phyloP scores from a whole-genome alignment of 805 yeast genomes.

The Schizosaccharomyces octosporus region DNA sequence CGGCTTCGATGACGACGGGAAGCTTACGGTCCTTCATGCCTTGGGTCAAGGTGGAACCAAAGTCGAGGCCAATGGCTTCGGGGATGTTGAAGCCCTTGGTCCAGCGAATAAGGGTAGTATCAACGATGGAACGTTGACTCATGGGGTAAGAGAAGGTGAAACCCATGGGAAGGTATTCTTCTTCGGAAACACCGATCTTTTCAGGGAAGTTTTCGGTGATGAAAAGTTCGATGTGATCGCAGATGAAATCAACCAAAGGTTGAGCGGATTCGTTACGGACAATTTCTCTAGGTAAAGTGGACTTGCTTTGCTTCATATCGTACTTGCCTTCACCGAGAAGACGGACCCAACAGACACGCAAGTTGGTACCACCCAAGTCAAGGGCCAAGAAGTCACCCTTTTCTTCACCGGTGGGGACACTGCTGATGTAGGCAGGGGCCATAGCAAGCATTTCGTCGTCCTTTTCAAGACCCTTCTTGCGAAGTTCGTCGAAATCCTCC shows the following conservation, averaged over 20 bases:
- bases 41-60: constrained; percentile 45
- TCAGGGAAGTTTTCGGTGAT: constrained; percentile 40
- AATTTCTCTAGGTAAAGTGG: constrained; percentile 52
- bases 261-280: constrained; percentile 36
- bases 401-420: constrained; percentile 67
- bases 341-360: constrained; percentile 73
- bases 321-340: constrained; percentile 44
- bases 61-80: constrained; percentile 68
- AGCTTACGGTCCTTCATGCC: constrained; percentile 35
- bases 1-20: constrained; percentile 47
- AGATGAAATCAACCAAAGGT: constrained; percentile 51
- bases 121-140: constrained; percentile 52
- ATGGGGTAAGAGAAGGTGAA: constrained; percentile 91
- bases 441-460: neutral
- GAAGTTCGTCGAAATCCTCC: neutral
- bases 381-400: constrained; percentile 68
- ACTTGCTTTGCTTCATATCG: constrained; percentile 47
- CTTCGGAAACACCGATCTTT: constrained; percentile 12
- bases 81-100: constrained; percentile 79
- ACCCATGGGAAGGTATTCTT: constrained; percentile 39
- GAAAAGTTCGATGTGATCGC: constrained; percentile 42
- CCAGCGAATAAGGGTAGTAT: constrained; percentile 79
- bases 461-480: neutral
- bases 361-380: constrained; percentile 89
- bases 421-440: constrained; percentile 26